A percentile compares a stretch with the other conserved stretches of the same genome.
Evolutionary conservation across 805 yeast species (phyloP).

Genomic region (Starmerella sirachaensis): DNA sequence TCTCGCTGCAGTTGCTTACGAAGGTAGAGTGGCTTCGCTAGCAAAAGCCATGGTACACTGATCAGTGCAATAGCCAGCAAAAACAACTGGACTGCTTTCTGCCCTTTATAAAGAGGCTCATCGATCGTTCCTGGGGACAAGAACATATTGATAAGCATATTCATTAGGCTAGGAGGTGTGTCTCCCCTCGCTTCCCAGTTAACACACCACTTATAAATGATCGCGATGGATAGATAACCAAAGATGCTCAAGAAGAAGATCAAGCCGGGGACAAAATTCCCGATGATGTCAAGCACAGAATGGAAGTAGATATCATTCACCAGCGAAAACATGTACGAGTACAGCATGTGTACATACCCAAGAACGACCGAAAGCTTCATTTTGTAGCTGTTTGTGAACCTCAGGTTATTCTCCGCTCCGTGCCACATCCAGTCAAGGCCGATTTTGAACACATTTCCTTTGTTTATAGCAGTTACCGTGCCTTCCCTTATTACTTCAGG

Average conservation of each 20-base stretch:
- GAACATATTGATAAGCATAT: slow-evolving; percentile 93
- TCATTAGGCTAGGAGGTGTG: slow-evolving; percentile 85
- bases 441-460: slow-evolving; percentile 57
- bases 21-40: slow-evolving; percentile 69
- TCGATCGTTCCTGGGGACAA: slow-evolving; percentile 81
- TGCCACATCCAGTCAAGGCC: slow-evolving; percentile 97
- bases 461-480: slow-evolving; percentile 49
- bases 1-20: slow-evolving; percentile 40
- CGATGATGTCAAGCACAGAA: slow-evolving; percentile 67
- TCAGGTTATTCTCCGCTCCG: slow-evolving; percentile 81
- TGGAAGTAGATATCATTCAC: slow-evolving; percentile 64
- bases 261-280: slow-evolving; percentile 89
- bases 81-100: slow-evolving; percentile 58
- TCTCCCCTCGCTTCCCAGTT: slow-evolving; percentile 72
- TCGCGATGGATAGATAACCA: slow-evolving; percentile 77
- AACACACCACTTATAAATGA: slow-evolving; percentile 85
- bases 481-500: slow-evolving; percentile 54
- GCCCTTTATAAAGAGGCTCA: slow-evolving; percentile 71
- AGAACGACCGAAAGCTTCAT: slow-evolving; percentile 91
- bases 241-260: slow-evolving; percentile 93
- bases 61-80: slow-evolving; percentile 64
- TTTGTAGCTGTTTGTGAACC: slow-evolving; percentile 90
- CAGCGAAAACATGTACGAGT: slow-evolving; percentile 72
- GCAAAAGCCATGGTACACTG: slow-evolving; percentile 85
- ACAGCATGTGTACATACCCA: slow-evolving; percentile 93